Evolutionary conservation across 352 stramenopile genomes (phyloP), one percentile per base, ranked within the genome.

Genomic region (Pythium sukuiense): DNA sequence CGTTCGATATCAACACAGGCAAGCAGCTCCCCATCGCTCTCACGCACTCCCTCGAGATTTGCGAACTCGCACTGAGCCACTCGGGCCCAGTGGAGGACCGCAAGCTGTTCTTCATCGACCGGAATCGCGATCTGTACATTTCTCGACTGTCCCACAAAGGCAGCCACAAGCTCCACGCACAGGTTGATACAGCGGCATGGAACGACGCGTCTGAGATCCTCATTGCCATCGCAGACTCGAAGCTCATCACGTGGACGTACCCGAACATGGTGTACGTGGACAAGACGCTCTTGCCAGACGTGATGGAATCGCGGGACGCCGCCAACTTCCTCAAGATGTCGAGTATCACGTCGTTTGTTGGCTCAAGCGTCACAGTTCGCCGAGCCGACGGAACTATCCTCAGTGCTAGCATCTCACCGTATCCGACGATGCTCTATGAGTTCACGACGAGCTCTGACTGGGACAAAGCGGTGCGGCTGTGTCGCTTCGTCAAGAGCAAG

Each of bases 241-340:
- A 92, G 58, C 63, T 98, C 29, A 63, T 97, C 59, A 92, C 88
- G 1, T 98, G 88, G 88, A 90, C 85, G 63, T 96, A 98, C 63
- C 93, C 94, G 9, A 91, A 88, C 65, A 94, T 97, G 73, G 84
- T 96, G 3, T 96, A 93, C 62, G 83, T 97, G 33, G 93, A 98
- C 66, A 85, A 80, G n/a, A 97, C 96, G 35, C 76, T 98, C 30
- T 72, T 98, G 16, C 69, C 63, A 0, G 79, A 96, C 45, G 79
- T 95, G 2, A 76, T 92, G 20, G 88, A 95, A 52, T 74, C 74
- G 33, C 81, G 81, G 30, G 89, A 98, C 59, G 89, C 68, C 2
- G 68, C 71, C 1, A 81, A 95, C 37, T 97, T 97, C 55, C 73
- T 94, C 48, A 96, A 96, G 53, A 83, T 94, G 71, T 77, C 93